Evolutionary conservation across 257 asterid species (phyloP).

Genomic region (Solanum lycopersicoides): DNA sequence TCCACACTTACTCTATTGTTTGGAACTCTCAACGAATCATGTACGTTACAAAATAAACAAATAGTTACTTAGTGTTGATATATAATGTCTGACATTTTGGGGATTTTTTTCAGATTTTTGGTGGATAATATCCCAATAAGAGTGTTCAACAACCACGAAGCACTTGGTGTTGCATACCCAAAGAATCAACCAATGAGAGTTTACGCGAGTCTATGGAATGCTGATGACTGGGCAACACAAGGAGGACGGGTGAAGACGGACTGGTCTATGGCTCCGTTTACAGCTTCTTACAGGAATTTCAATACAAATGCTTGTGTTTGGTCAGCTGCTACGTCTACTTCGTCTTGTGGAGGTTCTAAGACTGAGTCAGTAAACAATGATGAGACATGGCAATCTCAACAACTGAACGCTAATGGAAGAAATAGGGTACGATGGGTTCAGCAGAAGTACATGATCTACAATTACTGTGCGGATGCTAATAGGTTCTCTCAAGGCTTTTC

Average conservation of each 20-base stretch:
- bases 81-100: neutral
- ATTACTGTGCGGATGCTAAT: constrained; percentile 17
- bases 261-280: constrained; percentile 32
- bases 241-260: constrained; percentile 33
- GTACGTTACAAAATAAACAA: neutral
- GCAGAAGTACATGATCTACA: constrained; percentile 20
- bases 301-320: constrained; percentile 17
- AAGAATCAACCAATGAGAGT: constrained; percentile 22
- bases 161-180: constrained; percentile 22
- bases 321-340: neutral
- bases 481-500: constrained; percentile 18
- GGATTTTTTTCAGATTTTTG: constrained; percentile 18
- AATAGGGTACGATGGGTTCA: constrained; percentile 19
- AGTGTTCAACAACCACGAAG: constrained; percentile 31
- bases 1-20: constrained; percentile 37
- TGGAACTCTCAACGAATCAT: constrained; percentile 26
- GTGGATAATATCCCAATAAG: constrained; percentile 42
- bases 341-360: neutral
- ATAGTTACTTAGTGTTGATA: neutral
- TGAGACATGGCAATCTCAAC: constrained; percentile 17
- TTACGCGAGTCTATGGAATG: constrained; percentile 21
- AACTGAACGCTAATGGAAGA: constrained; percentile 21
- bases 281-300: constrained; percentile 30
- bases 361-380: neutral
- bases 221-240: constrained; percentile 34